Percentiles rank a stretch among this genome's conserved stretches.
Evolutionary conservation across 2,329 filamentous ascomycete species (phyloP).

Genomic region (Fusarium globosum): DNA sequence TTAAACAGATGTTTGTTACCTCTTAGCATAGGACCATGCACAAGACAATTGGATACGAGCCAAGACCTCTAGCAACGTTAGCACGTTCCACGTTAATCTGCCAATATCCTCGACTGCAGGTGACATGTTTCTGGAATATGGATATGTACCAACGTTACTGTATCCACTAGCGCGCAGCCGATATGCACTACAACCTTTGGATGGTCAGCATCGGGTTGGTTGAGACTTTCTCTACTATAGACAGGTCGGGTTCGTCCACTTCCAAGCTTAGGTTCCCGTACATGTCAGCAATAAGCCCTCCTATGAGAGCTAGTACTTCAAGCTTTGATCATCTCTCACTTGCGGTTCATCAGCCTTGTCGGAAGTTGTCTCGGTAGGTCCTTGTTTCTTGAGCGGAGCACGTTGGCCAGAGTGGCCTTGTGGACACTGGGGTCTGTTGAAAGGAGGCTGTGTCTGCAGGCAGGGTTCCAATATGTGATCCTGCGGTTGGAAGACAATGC

Average conservation of each 20-base stretch:
- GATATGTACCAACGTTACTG: not conserved
- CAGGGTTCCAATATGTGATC: conserved; percentile 10
- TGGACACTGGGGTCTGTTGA: not conserved
- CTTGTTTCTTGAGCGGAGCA: conserved; percentile 3
- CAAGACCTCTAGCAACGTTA: not conserved
- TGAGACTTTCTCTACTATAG: not conserved
- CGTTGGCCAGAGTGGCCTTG: not conserved
- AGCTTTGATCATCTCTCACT: conserved; percentile 15
- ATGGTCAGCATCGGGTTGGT: conserved; percentile 18
- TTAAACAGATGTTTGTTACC: not conserved
- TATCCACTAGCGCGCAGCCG: not conserved
- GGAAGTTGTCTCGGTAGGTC: not conserved
- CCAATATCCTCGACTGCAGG: conserved; percentile 1
- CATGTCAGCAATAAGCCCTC: conserved; percentile 14
- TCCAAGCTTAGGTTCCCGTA: not conserved
- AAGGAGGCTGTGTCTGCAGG: conserved; percentile 27
- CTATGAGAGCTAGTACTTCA: not conserved
- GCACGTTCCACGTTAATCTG: not conserved
- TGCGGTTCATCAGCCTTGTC: conserved; percentile 23
- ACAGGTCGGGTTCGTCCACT: conserved; percentile 16
- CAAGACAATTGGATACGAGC: not conserved
- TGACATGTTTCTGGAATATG: not conserved
- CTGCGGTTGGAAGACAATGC: not conserved
- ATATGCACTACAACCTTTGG: conserved; percentile 1
- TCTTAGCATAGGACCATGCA: not conserved